Conservation (phyloP, 2,329 filamentous ascomycete genomes). For the Chaetomium globosum region DNA sequence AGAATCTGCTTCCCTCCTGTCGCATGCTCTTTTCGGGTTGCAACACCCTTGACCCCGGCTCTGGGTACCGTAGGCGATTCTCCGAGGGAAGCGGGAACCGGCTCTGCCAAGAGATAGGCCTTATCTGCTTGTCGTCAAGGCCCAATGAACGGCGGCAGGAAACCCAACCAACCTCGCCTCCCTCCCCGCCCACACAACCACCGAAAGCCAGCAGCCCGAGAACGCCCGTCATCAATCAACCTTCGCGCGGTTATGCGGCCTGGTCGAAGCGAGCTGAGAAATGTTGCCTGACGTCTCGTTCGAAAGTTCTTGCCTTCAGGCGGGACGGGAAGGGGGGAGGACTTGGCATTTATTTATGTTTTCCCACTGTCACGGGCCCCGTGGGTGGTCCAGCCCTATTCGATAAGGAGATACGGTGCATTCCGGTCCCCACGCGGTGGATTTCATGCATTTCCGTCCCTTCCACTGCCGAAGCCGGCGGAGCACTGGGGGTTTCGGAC, state of each 20-base stretch:
- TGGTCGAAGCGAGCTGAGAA: background rate
- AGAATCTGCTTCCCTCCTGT: background rate
- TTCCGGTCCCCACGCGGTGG: conserved; percentile 17
- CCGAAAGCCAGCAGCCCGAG: conserved; percentile 6
- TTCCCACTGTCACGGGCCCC: background rate
- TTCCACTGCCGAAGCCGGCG: conserved; percentile 20
- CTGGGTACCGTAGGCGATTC: conserved; percentile 19
- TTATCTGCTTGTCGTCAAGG: conserved; percentile 24
- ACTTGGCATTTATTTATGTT: conserved; percentile 17
- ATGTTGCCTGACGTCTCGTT: background rate
- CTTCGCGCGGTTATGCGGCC: background rate
- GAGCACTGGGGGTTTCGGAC: background rate
- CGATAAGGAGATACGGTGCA: conserved; percentile 18
- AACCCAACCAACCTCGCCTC: background rate
- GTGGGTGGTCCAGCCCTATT: background rate
- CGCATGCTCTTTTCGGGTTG: background rate
- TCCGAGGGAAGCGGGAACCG: conserved; percentile 24
- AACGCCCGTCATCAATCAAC: background rate
- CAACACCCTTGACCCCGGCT: conserved; percentile 5
- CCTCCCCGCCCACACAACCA: background rate
- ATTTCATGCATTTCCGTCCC: background rate
- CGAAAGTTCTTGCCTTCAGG: background rate
- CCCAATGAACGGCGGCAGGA: conserved; percentile 28
- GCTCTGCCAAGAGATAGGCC: conserved; percentile 35
- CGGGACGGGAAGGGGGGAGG: background rate